Percentiles rank a stretch among this genome's conserved stretches.
Evolutionary conservation across 495 filamentous ascomycete genomes (phyloP).

Genomic region (Penicillium silybi): DNA sequence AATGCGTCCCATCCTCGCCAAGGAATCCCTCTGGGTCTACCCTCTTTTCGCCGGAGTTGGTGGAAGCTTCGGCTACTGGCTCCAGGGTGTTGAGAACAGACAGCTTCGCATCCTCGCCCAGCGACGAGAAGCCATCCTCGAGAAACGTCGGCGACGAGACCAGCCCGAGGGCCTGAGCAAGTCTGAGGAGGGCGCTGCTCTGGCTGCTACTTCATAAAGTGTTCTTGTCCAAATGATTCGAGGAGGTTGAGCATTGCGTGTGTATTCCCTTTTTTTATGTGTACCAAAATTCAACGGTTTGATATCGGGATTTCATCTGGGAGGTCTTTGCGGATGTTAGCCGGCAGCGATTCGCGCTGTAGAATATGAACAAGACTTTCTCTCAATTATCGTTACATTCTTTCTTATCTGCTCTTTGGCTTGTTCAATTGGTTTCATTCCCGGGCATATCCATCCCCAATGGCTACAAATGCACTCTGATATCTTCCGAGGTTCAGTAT

Average conservation of each 20-base stretch:
- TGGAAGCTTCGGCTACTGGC: slow-evolving; percentile 93
- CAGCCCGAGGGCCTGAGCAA: slow-evolving; percentile 48
- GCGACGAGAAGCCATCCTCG: slow-evolving; percentile 71
- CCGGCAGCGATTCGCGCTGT: slow-evolving; percentile 15
- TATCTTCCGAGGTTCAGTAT: background rate
- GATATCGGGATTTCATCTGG: slow-evolving; percentile 23
- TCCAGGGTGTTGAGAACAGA: slow-evolving; percentile 76
- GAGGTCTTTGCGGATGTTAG: slow-evolving; percentile 15
- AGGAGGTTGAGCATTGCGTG: slow-evolving; percentile 21
- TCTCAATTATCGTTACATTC: slow-evolving; percentile 1
- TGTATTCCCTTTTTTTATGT: slow-evolving; percentile 23
- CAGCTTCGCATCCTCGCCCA: slow-evolving; percentile 72
- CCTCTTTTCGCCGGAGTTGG: slow-evolving; percentile 81
- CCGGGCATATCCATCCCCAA: background rate
- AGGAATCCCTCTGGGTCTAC: slow-evolving; percentile 79
- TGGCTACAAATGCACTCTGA: background rate
- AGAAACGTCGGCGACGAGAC: slow-evolving; percentile 79
- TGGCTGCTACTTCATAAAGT: slow-evolving; percentile 40
- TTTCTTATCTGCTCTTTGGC: background rate
- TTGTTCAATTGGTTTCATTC: background rate
- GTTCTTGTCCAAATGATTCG: slow-evolving; percentile 6
- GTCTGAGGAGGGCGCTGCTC: slow-evolving; percentile 34
- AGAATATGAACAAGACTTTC: slow-evolving; percentile 19
- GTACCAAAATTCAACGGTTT: slow-evolving; percentile 40
- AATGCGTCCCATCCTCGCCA: slow-evolving; percentile 89